These are phyloP conservation scores for Hypocrella siamensis DNA, from an alignment of 2,329 filamentous ascomycete genomes.

Conservation along the genomic window DNA sequence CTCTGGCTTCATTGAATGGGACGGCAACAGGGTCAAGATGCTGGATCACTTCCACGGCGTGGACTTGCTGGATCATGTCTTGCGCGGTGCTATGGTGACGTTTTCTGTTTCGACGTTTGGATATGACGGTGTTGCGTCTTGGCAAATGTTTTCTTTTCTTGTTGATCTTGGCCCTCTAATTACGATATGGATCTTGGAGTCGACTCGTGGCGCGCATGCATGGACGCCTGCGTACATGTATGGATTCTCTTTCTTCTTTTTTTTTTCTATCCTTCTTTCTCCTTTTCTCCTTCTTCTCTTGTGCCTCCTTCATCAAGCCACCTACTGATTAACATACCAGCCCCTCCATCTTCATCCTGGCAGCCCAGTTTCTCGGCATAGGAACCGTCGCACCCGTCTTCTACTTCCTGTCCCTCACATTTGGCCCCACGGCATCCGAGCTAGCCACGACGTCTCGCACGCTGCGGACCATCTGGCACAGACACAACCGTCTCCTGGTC, in stretches of 20 bases:
- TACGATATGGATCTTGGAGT: not conserved
- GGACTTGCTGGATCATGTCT: not conserved
- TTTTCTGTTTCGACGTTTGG: not conserved
- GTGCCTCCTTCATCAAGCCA: no score
- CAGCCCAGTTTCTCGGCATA: not conserved
- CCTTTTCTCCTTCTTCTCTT: no score
- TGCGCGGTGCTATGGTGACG: not conserved
- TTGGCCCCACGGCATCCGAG: not conserved
- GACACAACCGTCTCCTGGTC: not conserved
- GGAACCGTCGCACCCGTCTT: not conserved
- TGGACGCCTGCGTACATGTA: not conserved
- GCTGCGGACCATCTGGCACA: not conserved
- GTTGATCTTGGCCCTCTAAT: not conserved
- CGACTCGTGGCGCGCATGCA: not conserved
- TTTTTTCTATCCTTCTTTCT: no score
- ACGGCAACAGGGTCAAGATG: not conserved
- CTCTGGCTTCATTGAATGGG: not conserved
- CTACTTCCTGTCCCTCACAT: not conserved
- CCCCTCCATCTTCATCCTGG: not conserved
- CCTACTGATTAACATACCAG: not conserved
- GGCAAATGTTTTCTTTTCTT: not conserved
- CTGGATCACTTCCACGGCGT: not conserved
- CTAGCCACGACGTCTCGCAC: not conserved
- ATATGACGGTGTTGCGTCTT: not conserved
- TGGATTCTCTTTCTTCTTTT: no score